Base-by-base conservation (phyloP, 805 yeast species). In the Starmerella potacharoeniae region DNA sequence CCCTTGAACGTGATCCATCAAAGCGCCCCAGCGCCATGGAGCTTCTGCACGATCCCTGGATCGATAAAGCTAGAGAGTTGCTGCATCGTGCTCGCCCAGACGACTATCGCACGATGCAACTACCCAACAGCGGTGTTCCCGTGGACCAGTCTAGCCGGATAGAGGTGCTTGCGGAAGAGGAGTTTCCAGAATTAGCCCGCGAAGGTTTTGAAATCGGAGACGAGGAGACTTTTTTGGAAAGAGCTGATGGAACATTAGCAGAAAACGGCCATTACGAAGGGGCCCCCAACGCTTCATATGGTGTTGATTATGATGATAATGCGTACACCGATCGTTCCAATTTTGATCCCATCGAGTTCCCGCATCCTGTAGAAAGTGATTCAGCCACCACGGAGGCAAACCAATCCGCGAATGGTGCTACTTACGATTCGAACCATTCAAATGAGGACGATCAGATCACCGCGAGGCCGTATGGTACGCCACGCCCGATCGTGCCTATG, bases 11-110 rank as follows among this genome's bases (percentile, higher is more conserved):
- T 57, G 89, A 89, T 66, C 95, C 97, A 0, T 75, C 74, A 46
- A 79, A 79, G 67, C 78, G 98, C 60, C 82, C 87, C 1, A 76
- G 86, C 33, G 97, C 98, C 0, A 83, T 81, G 51, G 97, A 88
- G 62, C 74, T 93, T 51, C 71, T 91, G 60, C 78, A 78, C 3
- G 62, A 62, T 52, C 64, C 66, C 3, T 64, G 66, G 66, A 60
- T 64, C 22, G 58, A 56, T 17, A 36, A 51, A 13, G 63, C 64
- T 11, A 55, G 66, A 28, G 56, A 59, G 30, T 33, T 55, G 6
- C 49, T 57, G 17, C 42, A 54, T 29, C 49, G 49, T 5, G 49
- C 49, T 1, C 49, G 49, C 10, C 49, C 49, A 6, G 49, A 46
- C 34, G 49, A 46, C 16, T 46, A 46, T 16, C 49, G 40, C 7